These are phyloP conservation scores for Solanum tacnaense DNA, from an alignment of 257 asterid species.

Conservation along the genomic window DNA sequence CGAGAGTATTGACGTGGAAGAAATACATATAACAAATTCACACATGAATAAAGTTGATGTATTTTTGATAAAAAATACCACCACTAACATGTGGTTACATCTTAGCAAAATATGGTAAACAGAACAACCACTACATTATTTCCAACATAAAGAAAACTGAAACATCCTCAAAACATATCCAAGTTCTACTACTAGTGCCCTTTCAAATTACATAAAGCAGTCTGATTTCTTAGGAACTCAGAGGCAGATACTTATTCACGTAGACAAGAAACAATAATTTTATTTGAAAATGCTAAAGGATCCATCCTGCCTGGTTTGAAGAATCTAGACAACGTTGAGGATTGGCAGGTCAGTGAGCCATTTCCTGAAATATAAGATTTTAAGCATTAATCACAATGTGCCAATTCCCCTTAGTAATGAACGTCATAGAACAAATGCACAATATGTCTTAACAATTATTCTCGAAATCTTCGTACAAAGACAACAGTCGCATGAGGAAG, in stretches of 20 bases:
- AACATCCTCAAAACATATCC: not conserved
- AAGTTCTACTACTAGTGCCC: not conserved
- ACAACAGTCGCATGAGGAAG: not conserved
- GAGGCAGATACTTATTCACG: not conserved
- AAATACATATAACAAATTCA: not conserved
- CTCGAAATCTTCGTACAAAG: not conserved
- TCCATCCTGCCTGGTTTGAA: slow-evolving; percentile 64
- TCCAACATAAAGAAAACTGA: not conserved
- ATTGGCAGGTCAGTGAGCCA: slow-evolving; percentile 61
- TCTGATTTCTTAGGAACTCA: not conserved
- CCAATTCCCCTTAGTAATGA: not conserved
- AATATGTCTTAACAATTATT: not conserved
- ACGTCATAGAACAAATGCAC: not conserved
- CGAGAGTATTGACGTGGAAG: not conserved
- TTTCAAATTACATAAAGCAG: not conserved
- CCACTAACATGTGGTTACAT: not conserved
- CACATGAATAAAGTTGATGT: not conserved
- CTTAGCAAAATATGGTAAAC: not conserved
- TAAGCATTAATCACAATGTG: not conserved
- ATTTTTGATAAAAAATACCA: not conserved
- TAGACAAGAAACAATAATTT: not conserved
- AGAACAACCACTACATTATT: not conserved
- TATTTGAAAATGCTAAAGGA: slow-evolving; percentile 51
- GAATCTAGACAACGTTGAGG: slow-evolving; percentile 70
- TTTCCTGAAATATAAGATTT: slow-evolving; percentile 38